These are phyloP conservation scores for Mucor mucedo DNA, from an alignment of 371 early-diverging fungal genomes.

Conservation along the genomic window DNA sequence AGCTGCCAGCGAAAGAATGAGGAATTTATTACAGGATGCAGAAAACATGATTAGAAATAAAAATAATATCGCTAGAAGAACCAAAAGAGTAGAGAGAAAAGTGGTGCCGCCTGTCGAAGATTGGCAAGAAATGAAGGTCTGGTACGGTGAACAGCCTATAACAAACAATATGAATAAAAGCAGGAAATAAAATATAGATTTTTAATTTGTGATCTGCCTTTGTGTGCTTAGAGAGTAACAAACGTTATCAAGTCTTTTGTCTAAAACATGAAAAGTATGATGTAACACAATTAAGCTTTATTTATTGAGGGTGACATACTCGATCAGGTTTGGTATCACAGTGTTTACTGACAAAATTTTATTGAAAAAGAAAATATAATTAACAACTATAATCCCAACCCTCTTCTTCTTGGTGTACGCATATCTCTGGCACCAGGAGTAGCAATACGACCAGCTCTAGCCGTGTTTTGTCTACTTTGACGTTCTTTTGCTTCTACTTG, in stretches of 20 bases:
- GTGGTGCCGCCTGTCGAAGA: not conserved
- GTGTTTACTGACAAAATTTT: too few species aligned
- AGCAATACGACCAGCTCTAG: slow-evolving; percentile 50
- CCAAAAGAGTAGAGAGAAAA: not conserved
- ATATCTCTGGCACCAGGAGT: slow-evolving; percentile 55
- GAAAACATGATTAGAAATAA: not conserved
- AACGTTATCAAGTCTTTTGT: too few species aligned
- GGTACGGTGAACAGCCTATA: slow-evolving; percentile 19
- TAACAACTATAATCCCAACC: slow-evolving; percentile 33
- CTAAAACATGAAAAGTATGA: too few species aligned
- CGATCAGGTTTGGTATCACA: too few species aligned
- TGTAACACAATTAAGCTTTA: too few species aligned
- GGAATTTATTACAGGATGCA: not conserved
- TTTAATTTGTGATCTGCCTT: too few species aligned
- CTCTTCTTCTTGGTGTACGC: slow-evolving; percentile 48
- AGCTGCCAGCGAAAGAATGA: not conserved
- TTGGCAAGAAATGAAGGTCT: not conserved
- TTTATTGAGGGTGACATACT: too few species aligned
- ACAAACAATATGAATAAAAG: too few species aligned
- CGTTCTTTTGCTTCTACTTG: slow-evolving; percentile 31
- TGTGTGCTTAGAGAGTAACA: too few species aligned
- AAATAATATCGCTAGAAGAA: not conserved
- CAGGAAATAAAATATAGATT: too few species aligned
- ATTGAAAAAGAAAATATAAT: too few species aligned
- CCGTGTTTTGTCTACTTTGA: slow-evolving; percentile 32